Evolutionary conservation across 768 basidiomycete species (phyloP).

Genomic region (Termitomyces bulborhizus): DNA sequence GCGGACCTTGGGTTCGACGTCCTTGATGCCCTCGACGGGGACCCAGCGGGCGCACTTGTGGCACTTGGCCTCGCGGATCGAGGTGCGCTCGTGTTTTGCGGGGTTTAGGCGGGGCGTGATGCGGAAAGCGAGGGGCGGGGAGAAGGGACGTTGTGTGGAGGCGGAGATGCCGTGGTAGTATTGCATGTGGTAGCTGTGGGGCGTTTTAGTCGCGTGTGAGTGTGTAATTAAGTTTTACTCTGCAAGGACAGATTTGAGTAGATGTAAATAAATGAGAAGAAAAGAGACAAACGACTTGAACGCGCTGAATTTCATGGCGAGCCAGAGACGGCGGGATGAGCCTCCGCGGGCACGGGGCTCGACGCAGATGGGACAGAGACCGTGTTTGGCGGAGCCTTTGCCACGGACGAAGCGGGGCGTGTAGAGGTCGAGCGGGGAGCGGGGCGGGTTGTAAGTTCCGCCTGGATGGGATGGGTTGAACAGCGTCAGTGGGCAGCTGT

Average conservation of each 20-base stretch:
- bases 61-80: conserved; percentile 67
- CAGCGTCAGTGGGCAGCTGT: conserved; percentile 9
- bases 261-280: too few relatives aligned
- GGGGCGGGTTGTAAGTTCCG: conserved; percentile 56
- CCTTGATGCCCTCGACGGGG: conserved; percentile 65
- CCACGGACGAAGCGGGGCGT: conserved; percentile 76
- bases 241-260: neutral
- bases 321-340: conserved; percentile 57
- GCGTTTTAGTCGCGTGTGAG: neutral
- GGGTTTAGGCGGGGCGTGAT: conserved; percentile 34
- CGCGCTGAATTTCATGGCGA: conserved; percentile 75
- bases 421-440: conserved; percentile 61
- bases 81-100: conserved; percentile 52
- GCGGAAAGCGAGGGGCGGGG: conserved; percentile 66
- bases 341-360: conserved; percentile 59
- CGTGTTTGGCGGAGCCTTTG: conserved; percentile 59
- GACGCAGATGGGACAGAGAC: conserved; percentile 72
- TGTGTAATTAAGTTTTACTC: rapidly evolving
- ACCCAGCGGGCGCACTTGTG: conserved; percentile 76
- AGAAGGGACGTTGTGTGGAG: conserved; percentile 63
- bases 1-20: conserved; percentile 63
- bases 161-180: conserved; percentile 68
- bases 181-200: conserved; percentile 72
- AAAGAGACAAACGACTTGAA: conserved; percentile 62
- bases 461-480: conserved; percentile 33